phyloP scores from a whole-genome alignment of 2,329 filamentous ascomycete genomes.

The Fonsecaea pedrosoi region DNA sequence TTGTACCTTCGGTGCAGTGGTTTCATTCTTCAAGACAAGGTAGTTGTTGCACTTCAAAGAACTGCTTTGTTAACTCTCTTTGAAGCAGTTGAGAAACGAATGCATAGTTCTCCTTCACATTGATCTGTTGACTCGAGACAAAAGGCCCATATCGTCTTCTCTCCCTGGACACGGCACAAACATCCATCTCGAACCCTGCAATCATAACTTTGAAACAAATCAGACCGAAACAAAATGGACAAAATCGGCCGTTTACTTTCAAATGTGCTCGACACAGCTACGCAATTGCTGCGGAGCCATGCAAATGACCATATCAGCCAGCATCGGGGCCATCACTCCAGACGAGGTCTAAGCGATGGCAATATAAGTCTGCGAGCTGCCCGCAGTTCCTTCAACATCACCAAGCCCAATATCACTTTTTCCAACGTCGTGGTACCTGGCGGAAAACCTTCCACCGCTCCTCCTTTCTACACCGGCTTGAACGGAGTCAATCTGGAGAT shows the following conservation, averaged over 20 bases:
- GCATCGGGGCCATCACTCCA: background rate
- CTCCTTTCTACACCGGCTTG: slow-evolving; percentile 62
- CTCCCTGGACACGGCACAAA: background rate
- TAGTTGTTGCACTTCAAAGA: background rate
- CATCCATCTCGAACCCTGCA: background rate
- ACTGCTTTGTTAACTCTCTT: slow-evolving; percentile 14
- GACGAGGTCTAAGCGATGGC: slow-evolving; percentile 20
- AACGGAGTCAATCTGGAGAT: slow-evolving; percentile 39
- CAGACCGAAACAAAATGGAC: slow-evolving; percentile 11
- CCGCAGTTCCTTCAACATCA: slow-evolving; percentile 8
- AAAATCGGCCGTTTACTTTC: slow-evolving; percentile 13
- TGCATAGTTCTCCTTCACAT: slow-evolving; percentile 1
- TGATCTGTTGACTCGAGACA: slow-evolving; percentile 13
- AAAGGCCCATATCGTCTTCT: slow-evolving; percentile 1
- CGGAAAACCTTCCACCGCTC: slow-evolving; percentile 41
- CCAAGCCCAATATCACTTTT: slow-evolving; percentile 10
- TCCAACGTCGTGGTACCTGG: background rate
- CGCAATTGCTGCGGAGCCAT: slow-evolving; percentile 8
- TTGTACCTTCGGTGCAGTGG: background rate
- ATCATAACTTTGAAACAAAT: background rate
- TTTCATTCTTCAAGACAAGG: slow-evolving; percentile 12
- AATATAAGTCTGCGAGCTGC: slow-evolving; percentile 16
- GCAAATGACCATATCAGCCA: slow-evolving; percentile 1
- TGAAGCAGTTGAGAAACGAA: background rate
- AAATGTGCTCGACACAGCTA: slow-evolving; percentile 21